phyloP scores from a whole-genome alignment of 805 yeast species.

The Yueomyces sp. region DNA sequence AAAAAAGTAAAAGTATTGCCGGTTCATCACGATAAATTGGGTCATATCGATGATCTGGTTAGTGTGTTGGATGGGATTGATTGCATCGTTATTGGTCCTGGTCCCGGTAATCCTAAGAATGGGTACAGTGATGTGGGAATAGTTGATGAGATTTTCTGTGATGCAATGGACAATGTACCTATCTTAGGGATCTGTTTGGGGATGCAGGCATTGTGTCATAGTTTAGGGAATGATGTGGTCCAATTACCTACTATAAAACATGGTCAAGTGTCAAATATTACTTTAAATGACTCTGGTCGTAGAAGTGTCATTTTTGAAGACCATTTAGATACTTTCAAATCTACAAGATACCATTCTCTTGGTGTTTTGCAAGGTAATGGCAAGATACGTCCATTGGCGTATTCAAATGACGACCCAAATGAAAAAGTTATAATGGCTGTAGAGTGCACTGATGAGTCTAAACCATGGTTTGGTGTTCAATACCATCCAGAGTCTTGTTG shows the following conservation, averaged over 20 bases:
- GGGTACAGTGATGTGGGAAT: slow-evolving; percentile 54
- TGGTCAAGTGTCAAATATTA: slow-evolving; percentile 63
- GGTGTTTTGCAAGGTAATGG: slow-evolving; percentile 28
- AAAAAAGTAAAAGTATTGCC: slow-evolving; percentile 31
- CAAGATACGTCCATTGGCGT: slow-evolving; percentile 45
- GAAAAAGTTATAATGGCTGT: slow-evolving; percentile 66
- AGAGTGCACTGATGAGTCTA: slow-evolving; percentile 27
- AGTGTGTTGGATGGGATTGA: slow-evolving; percentile 41
- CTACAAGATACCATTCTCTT: slow-evolving; percentile 85
- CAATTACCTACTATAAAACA: slow-evolving; percentile 54
- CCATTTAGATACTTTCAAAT: slow-evolving; percentile 32
- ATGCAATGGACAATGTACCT: slow-evolving; percentile 32
- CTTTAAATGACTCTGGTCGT: slow-evolving; percentile 1
- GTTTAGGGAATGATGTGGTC: slow-evolving; percentile 42
- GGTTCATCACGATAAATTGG: slow-evolving; percentile 25
- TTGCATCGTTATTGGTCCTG: slow-evolving; percentile 85
- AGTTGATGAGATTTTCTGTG: slow-evolving; percentile 41
- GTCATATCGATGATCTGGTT: slow-evolving; percentile 25
- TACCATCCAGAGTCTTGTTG: slow-evolving; percentile 96
- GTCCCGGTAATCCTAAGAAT: slow-evolving; percentile 81
- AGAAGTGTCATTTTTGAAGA: slow-evolving; percentile 27
- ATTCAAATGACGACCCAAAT: slow-evolving; percentile 30
- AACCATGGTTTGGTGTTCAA: slow-evolving; percentile 87
- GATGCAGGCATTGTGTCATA: slow-evolving; percentile 65
- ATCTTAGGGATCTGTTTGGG: slow-evolving; percentile 89